Evolutionary conservation across 345 rosid genomes (phyloP), one percentile per base, ranked within the genome.

Genomic region (Eucalyptus globulus): DNA sequence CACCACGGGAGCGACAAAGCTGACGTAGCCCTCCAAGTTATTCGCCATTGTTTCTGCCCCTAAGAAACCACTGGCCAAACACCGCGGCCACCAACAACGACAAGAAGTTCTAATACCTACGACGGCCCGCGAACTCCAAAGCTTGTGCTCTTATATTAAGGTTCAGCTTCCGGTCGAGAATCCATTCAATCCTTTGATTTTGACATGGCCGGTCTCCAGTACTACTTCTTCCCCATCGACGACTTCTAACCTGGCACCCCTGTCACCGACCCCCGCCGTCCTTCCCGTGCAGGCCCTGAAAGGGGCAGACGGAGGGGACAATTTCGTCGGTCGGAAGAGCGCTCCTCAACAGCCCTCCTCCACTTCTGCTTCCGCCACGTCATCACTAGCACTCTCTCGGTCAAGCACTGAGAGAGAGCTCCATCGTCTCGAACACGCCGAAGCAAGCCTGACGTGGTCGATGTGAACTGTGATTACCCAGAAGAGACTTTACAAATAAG

Each of bases 221-320:
- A 81, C 67, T 90, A 87, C 91, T 90, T 58, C 91, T 89, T 90
- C 87, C 91, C 91, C 60, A 90, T 89, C 31, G 91, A 90, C 58
- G 83, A n/a, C 81, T 83, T 90, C 89, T 90, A 90, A 67, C 89
- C 91, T 8, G 34, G 89, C 29, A 26, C 56, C 44, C 44, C 56
- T 51, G 9, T 40, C 83, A 9, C 34, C 89, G 12, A 5, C 81
- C 17, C 10, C 87, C 2, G 13, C 89, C n/a, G 22, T 65, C 50
- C 21, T 90, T 34, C 54, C 91, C 44, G 7, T 62, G 40, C 89
- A 83, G 87, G 85, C 86, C 49, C 10, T 60, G 34, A 87, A 87
- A 22, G 80, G n/a, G 7, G 14, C 47, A 26, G 47, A 76, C 9
- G 27, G 47, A 14, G 0, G 47, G 21, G 47, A 76, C 9, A 44